Conservation (phyloP, 176 grass and related monocot species). For the Guadua angustifolia region DNA sequence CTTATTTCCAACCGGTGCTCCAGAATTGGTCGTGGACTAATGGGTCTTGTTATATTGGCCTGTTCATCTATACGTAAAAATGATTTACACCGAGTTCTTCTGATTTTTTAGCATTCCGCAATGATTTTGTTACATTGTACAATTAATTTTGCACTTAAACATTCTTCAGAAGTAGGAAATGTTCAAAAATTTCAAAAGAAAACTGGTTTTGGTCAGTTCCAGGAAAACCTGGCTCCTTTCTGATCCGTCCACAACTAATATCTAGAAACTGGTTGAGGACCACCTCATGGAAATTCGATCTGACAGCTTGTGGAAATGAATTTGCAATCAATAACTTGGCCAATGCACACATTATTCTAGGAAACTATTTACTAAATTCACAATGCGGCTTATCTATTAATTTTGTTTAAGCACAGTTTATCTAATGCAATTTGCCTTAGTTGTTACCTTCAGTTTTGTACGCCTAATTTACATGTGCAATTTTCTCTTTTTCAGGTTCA, state of each 20-base stretch:
- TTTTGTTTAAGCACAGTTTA: conserved; percentile 5
- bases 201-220: neutral
- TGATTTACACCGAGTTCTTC: neutral
- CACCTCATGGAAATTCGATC: neutral
- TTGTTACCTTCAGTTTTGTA: no score
- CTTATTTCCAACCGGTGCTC: conserved; percentile 24
- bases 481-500: no score
- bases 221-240: conserved; percentile 1
- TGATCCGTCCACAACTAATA: neutral
- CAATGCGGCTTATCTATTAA: neutral
- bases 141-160: neutral
- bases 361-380: conserved; percentile 32
- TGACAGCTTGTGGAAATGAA: conserved; percentile 14
- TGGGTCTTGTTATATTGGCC: neutral
- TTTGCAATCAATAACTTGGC: conserved; percentile 19
- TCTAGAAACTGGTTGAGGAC: neutral
- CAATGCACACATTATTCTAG: neutral
- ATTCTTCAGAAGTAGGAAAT: neutral
- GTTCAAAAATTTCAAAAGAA: neutral
- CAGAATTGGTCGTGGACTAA: neutral
- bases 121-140: neutral
- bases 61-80: neutral
- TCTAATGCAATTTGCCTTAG: no score
- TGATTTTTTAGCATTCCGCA: neutral
- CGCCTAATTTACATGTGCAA: no score